These are phyloP conservation scores for Yamadazyma dendronema DNA, from an alignment of 1,139 yeast species.

Conservation along the genomic window DNA sequence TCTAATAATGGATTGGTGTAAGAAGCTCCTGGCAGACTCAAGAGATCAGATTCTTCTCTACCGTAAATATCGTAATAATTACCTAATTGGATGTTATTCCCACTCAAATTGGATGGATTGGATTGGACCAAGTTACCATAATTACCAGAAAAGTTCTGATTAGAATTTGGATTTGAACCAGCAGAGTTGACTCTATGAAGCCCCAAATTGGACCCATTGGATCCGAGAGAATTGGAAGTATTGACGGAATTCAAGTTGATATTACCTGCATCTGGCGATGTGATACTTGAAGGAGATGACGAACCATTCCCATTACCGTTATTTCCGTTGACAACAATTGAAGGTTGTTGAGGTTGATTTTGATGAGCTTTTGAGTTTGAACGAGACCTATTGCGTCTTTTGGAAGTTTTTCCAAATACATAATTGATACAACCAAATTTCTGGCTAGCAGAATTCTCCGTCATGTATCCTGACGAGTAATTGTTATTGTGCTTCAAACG, in stretches of 20 bases:
- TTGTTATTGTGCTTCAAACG: slow-evolving; percentile 24
- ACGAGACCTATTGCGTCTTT: slow-evolving; percentile 13
- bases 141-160: not conserved
- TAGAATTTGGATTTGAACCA: not conserved
- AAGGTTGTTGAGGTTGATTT: not conserved
- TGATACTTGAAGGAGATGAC: slow-evolving; percentile 4
- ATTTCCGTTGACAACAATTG: not conserved
- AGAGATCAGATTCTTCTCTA: not conserved
- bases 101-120: not conserved
- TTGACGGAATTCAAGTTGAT: not conserved
- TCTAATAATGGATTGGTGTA: not conserved
- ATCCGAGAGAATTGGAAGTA: not conserved
- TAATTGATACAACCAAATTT: slow-evolving; percentile 43
- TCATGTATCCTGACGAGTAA: slow-evolving; percentile 34
- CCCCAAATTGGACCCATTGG: not conserved
- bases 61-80: slow-evolving; percentile 13
- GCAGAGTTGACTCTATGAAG: not conserved
- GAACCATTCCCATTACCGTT: slow-evolving; percentile 1
- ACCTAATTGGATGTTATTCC: slow-evolving; percentile 1
- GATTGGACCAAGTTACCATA: not conserved
- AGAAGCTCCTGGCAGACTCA: not conserved
- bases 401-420: slow-evolving; percentile 28
- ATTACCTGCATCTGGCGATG: not conserved
- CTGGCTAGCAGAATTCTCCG: slow-evolving; percentile 41
- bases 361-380: slow-evolving; percentile 10